Percentiles rank a stretch among this genome's conserved stretches.
Conservation (phyloP, 768 basidiomycete genomes). For the Mycena sanguinolenta region DNA sequence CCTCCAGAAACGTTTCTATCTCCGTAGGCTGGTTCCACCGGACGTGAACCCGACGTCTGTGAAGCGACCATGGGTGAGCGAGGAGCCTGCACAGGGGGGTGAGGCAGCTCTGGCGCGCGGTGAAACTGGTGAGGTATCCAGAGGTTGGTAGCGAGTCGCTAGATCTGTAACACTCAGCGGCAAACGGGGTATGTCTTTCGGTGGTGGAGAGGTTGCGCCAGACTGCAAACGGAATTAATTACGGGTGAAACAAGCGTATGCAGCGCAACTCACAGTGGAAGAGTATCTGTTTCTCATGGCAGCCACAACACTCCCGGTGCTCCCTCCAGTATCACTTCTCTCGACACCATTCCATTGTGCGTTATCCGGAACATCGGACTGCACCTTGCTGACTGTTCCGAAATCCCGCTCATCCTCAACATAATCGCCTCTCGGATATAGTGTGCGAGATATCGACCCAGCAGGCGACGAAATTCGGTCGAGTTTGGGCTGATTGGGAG, state of each 20-base stretch:
- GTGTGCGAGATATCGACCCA: constrained; percentile 7
- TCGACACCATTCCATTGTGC: constrained; percentile 49
- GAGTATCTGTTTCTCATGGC: constrained; percentile 77
- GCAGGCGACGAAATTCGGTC: constrained; percentile 21
- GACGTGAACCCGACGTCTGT: constrained; percentile 39
- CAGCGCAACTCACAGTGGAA: constrained; percentile 58
- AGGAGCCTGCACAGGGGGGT: constrained; percentile 45
- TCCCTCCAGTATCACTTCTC: constrained; percentile 65
- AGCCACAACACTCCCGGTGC: constrained; percentile 73
- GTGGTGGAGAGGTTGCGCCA: constrained; percentile 65
- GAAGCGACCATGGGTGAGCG: constrained; percentile 39
- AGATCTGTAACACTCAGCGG: constrained; percentile 75
- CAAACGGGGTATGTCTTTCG: constrained; percentile 73
- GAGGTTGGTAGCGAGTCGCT: constrained; percentile 71
- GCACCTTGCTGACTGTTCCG: constrained; percentile 40
- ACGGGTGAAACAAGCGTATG: constrained; percentile 12
- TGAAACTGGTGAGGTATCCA: constrained; percentile 54
- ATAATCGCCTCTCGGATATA: constrained; percentile 37
- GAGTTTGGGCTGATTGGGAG: constrained; percentile 23
- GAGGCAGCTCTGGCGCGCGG: constrained; percentile 54
- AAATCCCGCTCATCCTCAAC: constrained; percentile 49
- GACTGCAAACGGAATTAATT: constrained; percentile 50
- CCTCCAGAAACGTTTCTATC: constrained; percentile 26
- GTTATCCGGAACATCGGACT: constrained; percentile 20
- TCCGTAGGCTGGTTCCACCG: constrained; percentile 39